Conservation (phyloP, 2,329 filamentous ascomycete genomes). For the Tolypocladium pustulatum region DNA sequence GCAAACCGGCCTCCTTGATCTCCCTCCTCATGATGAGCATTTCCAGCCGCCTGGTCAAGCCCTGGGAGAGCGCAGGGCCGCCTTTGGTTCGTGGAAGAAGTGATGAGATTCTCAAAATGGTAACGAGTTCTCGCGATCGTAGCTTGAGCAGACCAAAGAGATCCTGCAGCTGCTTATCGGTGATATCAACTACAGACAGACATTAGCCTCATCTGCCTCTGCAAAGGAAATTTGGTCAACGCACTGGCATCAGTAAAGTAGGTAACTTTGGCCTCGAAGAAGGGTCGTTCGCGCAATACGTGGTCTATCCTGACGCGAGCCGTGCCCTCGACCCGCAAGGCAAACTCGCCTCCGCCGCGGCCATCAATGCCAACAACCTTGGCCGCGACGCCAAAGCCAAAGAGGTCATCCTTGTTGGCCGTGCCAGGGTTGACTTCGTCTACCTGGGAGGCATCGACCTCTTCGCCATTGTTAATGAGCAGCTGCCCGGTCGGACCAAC, state of each 20-base stretch:
- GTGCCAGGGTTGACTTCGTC: constrained; percentile 45
- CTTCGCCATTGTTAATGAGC: constrained; percentile 56
- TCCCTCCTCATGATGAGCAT: constrained; percentile 78
- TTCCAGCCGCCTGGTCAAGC: constrained; percentile 79
- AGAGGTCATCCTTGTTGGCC: constrained; percentile 63
- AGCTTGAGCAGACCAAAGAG: constrained; percentile 75
- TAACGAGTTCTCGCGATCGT: constrained; percentile 75
- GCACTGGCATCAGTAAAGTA: constrained; percentile 60
- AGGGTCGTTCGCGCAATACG: constrained; percentile 63
- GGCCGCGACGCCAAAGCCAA: constrained; percentile 69
- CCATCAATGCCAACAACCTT: constrained; percentile 73
- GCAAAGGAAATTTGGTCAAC: constrained; percentile 10
- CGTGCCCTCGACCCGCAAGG: constrained; percentile 76
- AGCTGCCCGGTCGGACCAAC: constrained; percentile 66
- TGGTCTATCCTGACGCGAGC: constrained; percentile 62
- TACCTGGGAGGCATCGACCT: constrained; percentile 30
- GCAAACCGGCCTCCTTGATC: constrained; percentile 66
- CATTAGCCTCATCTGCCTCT: not conserved
- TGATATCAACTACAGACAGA: constrained; percentile 14
- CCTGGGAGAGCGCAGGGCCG: constrained; percentile 60
- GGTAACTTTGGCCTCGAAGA: constrained; percentile 72
- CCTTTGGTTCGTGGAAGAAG: constrained; percentile 63
- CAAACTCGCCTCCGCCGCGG: constrained; percentile 63
- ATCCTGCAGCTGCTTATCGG: constrained; percentile 54
- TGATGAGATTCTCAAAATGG: constrained; percentile 73